Conservation (phyloP, 345 rosid species). For the Linum tenue region DNA sequence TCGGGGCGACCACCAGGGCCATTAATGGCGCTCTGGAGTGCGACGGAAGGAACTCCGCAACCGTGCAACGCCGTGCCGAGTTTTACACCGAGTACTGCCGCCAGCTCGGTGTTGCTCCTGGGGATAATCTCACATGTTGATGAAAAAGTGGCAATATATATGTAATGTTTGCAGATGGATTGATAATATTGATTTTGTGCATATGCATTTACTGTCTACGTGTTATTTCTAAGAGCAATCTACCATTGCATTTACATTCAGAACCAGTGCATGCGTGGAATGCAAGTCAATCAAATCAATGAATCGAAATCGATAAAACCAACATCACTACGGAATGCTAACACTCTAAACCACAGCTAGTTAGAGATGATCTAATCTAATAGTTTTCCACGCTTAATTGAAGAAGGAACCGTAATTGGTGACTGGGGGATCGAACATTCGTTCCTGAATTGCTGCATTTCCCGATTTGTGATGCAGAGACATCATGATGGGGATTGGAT, state of each 20-base stretch:
- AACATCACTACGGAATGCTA: not conserved
- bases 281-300: not conserved
- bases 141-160: no score
- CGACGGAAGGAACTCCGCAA: not conserved
- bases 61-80: not conserved
- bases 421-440: not conserved
- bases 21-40: not conserved
- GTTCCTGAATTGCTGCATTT: not conserved
- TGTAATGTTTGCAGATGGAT: no score
- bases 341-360: not conserved
- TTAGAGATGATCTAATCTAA: not conserved
- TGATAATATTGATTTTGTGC: no score
- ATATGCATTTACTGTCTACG: no score
- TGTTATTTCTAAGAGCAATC: no score
- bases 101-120: not conserved
- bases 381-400: not conserved
- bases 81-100: not conserved
- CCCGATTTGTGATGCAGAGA: not conserved
- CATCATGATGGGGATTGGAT: conserved; percentile 46
- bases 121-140: not conserved
- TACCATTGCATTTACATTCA: not conserved
- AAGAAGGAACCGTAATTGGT: not conserved
- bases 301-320: not conserved
- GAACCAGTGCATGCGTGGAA: not conserved
- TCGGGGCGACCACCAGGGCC: not conserved